Conservation (phyloP, 805 yeast genomes). For the Saccharomycopsis fodiens region DNA sequence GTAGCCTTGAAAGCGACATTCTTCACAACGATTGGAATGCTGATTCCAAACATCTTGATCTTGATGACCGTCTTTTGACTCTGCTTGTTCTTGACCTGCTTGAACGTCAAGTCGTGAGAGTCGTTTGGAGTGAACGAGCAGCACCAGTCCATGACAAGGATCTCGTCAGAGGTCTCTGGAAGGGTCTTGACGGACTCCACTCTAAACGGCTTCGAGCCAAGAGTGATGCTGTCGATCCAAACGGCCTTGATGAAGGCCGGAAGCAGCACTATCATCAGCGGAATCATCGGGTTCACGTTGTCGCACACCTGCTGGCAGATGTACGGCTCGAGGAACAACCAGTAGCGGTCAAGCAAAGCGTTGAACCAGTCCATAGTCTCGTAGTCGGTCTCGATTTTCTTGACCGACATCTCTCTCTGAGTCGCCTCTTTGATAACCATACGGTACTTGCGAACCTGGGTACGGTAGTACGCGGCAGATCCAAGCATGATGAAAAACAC, state of each 20-base stretch:
- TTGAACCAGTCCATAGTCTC: conserved; percentile 97
- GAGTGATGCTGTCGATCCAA: conserved; percentile 83
- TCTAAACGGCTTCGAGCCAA: conserved; percentile 94
- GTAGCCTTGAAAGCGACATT: conserved; percentile 70
- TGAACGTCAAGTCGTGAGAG: conserved; percentile 71
- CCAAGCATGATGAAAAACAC: conserved; percentile 62
- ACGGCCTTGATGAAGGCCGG: conserved; percentile 80
- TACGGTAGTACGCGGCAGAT: conserved; percentile 67
- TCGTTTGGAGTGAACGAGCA: conserved; percentile 91
- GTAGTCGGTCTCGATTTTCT: conserved; percentile 75
- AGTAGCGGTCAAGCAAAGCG: conserved; percentile 79
- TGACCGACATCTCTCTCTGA: conserved; percentile 77
- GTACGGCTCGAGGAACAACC: conserved; percentile 88
- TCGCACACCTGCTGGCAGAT: conserved; percentile 79
- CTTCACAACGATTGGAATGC: conserved; percentile 73
- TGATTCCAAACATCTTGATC: conserved; percentile 73
- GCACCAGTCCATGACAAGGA: conserved; percentile 97
- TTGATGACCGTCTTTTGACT: conserved; percentile 76
- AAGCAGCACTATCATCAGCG: conserved; percentile 40
- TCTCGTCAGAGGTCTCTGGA: conserved; percentile 82
- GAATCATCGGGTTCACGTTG: conserved; percentile 71
- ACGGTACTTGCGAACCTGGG: conserved; percentile 77
- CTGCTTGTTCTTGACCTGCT: conserved; percentile 77
- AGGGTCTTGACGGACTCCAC: conserved; percentile 84
- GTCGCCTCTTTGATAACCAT: conserved; percentile 67